Evolutionary conservation across 2,329 filamentous ascomycete genomes (phyloP).

Genomic region (Colletotrichum sp.): DNA sequence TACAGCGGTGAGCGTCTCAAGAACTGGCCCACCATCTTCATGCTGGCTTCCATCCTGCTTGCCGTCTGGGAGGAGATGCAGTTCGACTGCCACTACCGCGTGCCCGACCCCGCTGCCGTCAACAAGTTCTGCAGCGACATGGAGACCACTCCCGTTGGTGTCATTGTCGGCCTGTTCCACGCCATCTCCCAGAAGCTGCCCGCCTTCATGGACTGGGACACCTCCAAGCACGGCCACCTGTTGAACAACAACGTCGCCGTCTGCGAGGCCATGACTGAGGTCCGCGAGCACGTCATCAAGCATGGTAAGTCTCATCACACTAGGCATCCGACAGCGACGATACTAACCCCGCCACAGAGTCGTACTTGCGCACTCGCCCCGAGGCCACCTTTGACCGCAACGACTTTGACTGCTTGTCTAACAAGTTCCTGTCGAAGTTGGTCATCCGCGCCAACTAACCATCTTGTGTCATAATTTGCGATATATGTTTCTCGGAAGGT

Average conservation of each 20-base stretch:
- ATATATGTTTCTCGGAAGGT: constrained; percentile 13
- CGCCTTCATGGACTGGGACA: constrained; percentile 93
- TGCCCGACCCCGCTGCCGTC: constrained; percentile 82
- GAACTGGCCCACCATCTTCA: constrained; percentile 99
- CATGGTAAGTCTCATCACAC: constrained; percentile 72
- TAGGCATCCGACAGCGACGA: neutral
- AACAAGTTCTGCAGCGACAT: constrained; percentile 97
- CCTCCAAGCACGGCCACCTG: constrained; percentile 85
- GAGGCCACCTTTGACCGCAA: constrained; percentile 85
- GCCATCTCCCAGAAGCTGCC: constrained; percentile 97
- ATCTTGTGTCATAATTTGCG: constrained; percentile 20
- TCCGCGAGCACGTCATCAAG: constrained; percentile 89
- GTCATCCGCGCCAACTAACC: constrained; percentile 89
- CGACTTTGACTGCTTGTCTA: constrained; percentile 94
- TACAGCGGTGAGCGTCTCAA: constrained; percentile 97
- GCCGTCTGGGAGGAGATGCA: constrained; percentile 99
- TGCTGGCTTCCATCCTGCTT: constrained; percentile 90
- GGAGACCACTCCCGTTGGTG: constrained; percentile 94
- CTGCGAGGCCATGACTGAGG: constrained; percentile 96
- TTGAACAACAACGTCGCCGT: constrained; percentile 91
- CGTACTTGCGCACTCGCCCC: constrained; percentile 81
- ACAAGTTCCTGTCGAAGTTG: constrained; percentile 96
- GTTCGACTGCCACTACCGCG: constrained; percentile 96
- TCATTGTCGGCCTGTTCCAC: constrained; percentile 96
- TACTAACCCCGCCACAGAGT: constrained; percentile 66